These are phyloP conservation scores for Aurantiochytrium sp. DNA, from an alignment of 108 stramenopile species.

Conservation along the genomic window DNA sequence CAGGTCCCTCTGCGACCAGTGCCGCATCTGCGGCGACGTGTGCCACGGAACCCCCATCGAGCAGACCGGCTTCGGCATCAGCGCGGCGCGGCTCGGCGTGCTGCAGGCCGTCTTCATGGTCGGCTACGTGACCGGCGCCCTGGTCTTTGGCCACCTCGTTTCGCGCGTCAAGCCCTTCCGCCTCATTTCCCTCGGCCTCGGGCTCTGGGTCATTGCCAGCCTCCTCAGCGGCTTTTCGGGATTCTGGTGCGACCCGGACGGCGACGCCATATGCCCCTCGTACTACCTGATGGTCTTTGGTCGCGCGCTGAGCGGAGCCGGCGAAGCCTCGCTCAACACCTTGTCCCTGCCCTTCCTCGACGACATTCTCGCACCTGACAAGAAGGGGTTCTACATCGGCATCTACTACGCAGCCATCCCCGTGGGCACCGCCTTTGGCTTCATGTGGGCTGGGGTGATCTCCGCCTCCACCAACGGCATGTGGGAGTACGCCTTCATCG, in stretches of 20 bases:
- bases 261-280: neutral
- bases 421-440: slow-evolving; percentile 13
- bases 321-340: neutral
- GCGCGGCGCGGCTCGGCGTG: neutral
- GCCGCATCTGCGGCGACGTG: neutral
- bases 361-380: neutral
- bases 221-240: neutral
- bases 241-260: neutral
- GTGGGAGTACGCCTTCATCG: slow-evolving; percentile 16
- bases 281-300: slow-evolving; percentile 17
- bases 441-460: neutral
- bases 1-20: neutral
- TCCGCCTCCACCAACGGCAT: neutral
- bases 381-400: slow-evolving; percentile 12
- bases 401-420: slow-evolving; percentile 22
- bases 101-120: neutral
- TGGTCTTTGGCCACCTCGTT: neutral
- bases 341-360: slow-evolving; percentile 14
- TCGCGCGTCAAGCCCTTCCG: neutral
- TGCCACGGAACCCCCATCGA: neutral
- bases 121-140: neutral
- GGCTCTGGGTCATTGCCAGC: neutral
- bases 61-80: slow-evolving; percentile 21
- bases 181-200: neutral
- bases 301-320: neutral